Evolutionary conservation across 495 filamentous ascomycete species (phyloP).

Genomic region (Daldinia childiae): DNA sequence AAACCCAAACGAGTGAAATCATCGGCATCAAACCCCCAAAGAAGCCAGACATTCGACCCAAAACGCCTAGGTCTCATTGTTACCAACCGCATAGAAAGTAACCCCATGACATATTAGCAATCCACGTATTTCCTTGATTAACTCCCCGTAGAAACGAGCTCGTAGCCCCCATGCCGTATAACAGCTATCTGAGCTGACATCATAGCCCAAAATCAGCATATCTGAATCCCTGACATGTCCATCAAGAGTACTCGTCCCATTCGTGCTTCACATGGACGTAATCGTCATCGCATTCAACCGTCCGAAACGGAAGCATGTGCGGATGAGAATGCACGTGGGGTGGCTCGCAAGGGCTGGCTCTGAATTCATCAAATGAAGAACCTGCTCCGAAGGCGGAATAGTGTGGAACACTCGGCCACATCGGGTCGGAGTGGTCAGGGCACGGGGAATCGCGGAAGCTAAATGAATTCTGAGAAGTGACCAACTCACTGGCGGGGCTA

Average conservation of each 20-base stretch:
- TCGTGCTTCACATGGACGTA: conserved; percentile 51
- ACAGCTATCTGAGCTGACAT: background rate
- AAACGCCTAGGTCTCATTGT: background rate
- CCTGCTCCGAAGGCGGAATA: conserved; percentile 33
- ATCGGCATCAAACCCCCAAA: background rate
- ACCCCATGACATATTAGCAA: background rate
- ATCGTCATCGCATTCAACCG: conserved; percentile 44
- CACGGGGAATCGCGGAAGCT: conserved; percentile 43
- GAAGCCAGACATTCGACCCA: background rate
- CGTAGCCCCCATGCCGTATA: background rate
- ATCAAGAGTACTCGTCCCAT: conserved; percentile 41
- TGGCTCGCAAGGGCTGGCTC: conserved; percentile 37
- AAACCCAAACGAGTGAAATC: background rate
- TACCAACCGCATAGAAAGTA: background rate
- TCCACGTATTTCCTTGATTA: background rate
- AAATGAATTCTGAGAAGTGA: conserved; percentile 39
- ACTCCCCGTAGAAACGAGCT: background rate
- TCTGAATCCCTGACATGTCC: background rate
- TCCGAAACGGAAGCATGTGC: conserved; percentile 34
- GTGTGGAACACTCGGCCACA: conserved; percentile 35
- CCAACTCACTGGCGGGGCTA: conserved; percentile 44
- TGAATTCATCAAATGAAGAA: conserved; percentile 41
- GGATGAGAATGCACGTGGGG: conserved; percentile 45
- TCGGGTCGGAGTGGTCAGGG: conserved; percentile 38
- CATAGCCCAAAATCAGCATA: background rate